Conservation (phyloP, 2,329 filamentous ascomycete species). For the Colletotrichum sp. region DNA sequence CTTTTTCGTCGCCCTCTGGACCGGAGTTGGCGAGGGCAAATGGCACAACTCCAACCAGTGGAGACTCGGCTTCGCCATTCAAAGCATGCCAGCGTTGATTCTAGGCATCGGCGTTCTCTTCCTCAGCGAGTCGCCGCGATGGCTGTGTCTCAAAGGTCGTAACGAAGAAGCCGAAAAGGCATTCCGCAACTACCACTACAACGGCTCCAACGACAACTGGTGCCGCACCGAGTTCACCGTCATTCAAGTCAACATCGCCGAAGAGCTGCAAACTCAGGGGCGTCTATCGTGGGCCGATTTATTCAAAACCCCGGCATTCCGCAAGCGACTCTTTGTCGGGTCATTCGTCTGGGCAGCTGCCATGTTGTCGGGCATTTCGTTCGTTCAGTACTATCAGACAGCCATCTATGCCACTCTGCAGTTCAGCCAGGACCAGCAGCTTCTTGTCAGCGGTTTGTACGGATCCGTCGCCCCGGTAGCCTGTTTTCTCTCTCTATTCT, state of each 20-base stretch:
- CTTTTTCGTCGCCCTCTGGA: slow-evolving; percentile 45
- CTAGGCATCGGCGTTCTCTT: slow-evolving; percentile 40
- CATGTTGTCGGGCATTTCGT: slow-evolving; percentile 45
- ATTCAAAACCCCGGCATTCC: slow-evolving; percentile 35
- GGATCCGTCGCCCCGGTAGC: slow-evolving; percentile 42
- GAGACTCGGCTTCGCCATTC: slow-evolving; percentile 43
- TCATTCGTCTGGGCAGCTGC: slow-evolving; percentile 46
- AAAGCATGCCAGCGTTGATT: slow-evolving; percentile 37
- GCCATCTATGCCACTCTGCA: slow-evolving; percentile 46
- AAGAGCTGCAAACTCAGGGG: slow-evolving; percentile 33
- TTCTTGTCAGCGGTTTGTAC: slow-evolving; percentile 44
- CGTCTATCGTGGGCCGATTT: slow-evolving; percentile 37
- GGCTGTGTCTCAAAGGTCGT: slow-evolving; percentile 40
- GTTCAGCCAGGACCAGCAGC: slow-evolving; percentile 38
- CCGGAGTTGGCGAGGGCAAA: slow-evolving; percentile 41
- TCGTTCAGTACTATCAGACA: slow-evolving; percentile 48
- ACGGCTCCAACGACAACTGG: slow-evolving; percentile 41
- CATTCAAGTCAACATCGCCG: slow-evolving; percentile 41
- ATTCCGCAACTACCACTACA: slow-evolving; percentile 38
- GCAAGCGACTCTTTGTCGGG: slow-evolving; percentile 42
- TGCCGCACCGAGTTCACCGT: slow-evolving; percentile 36
- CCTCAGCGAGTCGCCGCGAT: slow-evolving; percentile 39
- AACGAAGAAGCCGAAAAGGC: slow-evolving; percentile 38
- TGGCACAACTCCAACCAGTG: slow-evolving; percentile 43
- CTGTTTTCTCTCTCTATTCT: slow-evolving; percentile 41